Evolutionary conservation across 2,329 filamentous ascomycete genomes (phyloP), one percentile per base, ranked within the genome.

Genomic region (Microsporum ferrugineum): DNA sequence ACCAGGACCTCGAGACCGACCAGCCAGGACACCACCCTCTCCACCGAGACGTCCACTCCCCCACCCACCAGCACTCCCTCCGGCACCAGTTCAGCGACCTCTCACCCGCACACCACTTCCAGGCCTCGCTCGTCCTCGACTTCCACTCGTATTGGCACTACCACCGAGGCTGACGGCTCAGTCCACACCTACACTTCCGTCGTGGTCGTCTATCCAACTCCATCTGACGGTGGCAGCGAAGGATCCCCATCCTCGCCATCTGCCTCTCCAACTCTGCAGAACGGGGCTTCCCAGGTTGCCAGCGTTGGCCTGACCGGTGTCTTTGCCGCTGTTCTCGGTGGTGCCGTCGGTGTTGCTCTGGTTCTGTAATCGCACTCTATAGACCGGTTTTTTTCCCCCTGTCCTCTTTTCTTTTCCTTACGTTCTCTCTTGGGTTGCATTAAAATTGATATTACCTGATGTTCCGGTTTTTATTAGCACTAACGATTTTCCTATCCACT

Each of bases 151-250:
- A 67, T 75, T 60, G 71, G 68, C 59, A 77, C 74, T 36, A 75
- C 73, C 31, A 79, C 76, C 10, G 62, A 74, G 8, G 64, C 74
- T 17, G 69, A 79, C 62, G 77, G 77, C n/a, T 68, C 67, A 14
- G 59, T 73, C 27, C 71, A 69, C 64, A 78, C 77, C 47, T 70
- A 76, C 62, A 79, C 77, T 8, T 71, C 74, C 43, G 68, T 78
- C n/a, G 75, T 77, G 2, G 70, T 79, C 38, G 73, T 79, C 51
- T 70, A 76, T 49, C 74, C 75, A 7, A 71, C 72, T 12, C 57
- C 60, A 14, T 64, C 62, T 12, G 65, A n/a, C 12, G 49, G 36
- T 12, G 66, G 63, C 23, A 64, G 62, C 61, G 34, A 45, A 59
- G 41, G 1, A 60, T 58, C 66, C 2, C 69, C 68, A 14, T 63